These are phyloP conservation scores for Effrenium voratum DNA, from an alignment of 73 alveolate species.

Conservation along the genomic window DNA sequence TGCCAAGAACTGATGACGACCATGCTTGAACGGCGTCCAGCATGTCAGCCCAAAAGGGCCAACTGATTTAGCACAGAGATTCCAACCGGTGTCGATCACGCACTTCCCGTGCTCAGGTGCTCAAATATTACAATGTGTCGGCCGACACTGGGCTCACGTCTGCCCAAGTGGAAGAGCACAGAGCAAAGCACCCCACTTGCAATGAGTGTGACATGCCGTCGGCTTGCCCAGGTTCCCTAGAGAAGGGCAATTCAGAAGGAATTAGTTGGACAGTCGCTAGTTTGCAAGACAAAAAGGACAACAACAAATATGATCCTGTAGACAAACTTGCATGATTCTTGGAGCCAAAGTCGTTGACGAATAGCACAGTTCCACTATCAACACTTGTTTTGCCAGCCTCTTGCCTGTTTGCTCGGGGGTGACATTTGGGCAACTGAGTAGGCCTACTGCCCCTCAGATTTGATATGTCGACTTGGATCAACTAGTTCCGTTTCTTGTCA, in stretches of 20 bases:
- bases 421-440: neutral
- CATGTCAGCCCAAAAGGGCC: too few relatives aligned
- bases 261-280: neutral
- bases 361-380: neutral
- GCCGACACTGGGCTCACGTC: slow-evolving; percentile 50
- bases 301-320: neutral
- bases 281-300: too few relatives aligned
- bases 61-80: too few relatives aligned
- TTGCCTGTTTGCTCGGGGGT: too few relatives aligned
- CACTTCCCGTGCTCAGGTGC: slow-evolving; percentile 22
- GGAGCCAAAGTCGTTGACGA: neutral
- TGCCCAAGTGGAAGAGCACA: slow-evolving; percentile 49
- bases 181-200: slow-evolving; percentile 12
- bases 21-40: too few relatives aligned
- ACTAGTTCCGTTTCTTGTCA: too few relatives aligned
- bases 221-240: neutral
- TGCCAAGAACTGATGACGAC: too few relatives aligned
- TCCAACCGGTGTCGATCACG: too few relatives aligned
- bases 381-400: too few relatives aligned
- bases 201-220: neutral
- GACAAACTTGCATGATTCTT: neutral
- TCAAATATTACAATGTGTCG: slow-evolving; percentile 57
- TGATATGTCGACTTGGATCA: too few relatives aligned
- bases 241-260: neutral
- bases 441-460: too few relatives aligned